Evolutionary conservation across 495 filamentous ascomycete genomes (phyloP).

Genomic region (Daldinia decipiens): DNA sequence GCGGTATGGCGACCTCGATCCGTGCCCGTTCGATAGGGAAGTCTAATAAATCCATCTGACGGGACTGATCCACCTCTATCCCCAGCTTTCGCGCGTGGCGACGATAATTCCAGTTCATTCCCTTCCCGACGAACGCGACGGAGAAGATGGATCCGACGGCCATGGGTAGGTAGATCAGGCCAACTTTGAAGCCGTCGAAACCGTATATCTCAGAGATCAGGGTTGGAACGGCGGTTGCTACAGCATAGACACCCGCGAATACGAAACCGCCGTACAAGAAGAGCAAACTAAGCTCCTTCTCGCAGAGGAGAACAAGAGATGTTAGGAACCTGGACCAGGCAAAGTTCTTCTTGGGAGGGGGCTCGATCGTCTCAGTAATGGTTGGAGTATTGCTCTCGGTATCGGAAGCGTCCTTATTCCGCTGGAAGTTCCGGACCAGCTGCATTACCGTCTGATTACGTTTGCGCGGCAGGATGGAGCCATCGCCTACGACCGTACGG

Average conservation of each 20-base stretch:
- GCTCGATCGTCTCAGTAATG: constrained; percentile 45
- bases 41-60: constrained; percentile 61
- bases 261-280: constrained; percentile 67
- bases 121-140: constrained; percentile 63
- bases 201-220: constrained; percentile 64
- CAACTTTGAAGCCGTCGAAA: constrained; percentile 67
- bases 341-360: constrained; percentile 48
- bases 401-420: constrained; percentile 67
- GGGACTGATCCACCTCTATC: constrained; percentile 57
- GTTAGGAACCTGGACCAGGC: constrained; percentile 65
- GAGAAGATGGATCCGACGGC: constrained; percentile 69
- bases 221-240: constrained; percentile 55
- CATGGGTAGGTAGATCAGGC: constrained; percentile 63
- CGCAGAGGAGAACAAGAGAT: constrained; percentile 67
- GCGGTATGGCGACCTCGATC: constrained; percentile 62
- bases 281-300: constrained; percentile 69
- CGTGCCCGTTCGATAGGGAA: constrained; percentile 74
- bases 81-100: constrained; percentile 55
- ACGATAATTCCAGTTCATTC: constrained; percentile 65
- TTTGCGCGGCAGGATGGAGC: constrained; percentile 58
- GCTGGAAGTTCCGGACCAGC: constrained; percentile 50
- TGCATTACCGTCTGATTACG: constrained; percentile 53
- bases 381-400: constrained; percentile 51
- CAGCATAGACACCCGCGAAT: constrained; percentile 65
- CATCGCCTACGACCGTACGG: constrained; percentile 72